Base-by-base conservation (phyloP, 352 stramenopile species). In the Globisporangium uncinulatum region DNA sequence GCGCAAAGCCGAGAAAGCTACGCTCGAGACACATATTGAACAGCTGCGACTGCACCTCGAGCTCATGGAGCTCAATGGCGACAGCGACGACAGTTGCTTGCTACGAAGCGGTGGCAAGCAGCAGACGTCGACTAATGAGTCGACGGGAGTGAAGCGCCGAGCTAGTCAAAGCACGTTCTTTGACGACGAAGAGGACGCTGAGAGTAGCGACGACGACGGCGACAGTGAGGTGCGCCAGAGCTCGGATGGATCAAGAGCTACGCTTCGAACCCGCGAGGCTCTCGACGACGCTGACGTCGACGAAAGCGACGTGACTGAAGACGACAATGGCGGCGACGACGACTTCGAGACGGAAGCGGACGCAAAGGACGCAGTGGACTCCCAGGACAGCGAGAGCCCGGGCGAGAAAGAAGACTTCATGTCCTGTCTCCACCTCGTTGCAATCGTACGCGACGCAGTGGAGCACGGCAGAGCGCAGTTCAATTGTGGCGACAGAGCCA, bases 401-500 rank as follows among this genome's bases (percentile, higher is more conserved):
- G 63, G 75, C 32, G 64, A 74, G 15, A 73, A 63, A n/a, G 63
- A 77, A n/a, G 80, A 86, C n/a, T 66, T 64, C 11, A 62, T 66
- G 21, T 55, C 68, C 0, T 67, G 58, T 1, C 45, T 74, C 20
- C 71, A 84, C 57, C 52, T 87, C 17, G 54, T 81, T 6, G 47
- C 69, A 14, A 39, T 73, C 49, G 73, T 90, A 45, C 62, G 60
- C 6, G 65, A 84, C 17, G 70, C 77, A 0, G 69, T 93, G 24
- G 68, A 82, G 55, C 68, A 71, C 10, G 81, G 83, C 8, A 91
- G 89, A 56, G 56, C 66, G 15, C 74, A 84, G 48, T 93, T 86
- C 61, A 93, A 93, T 56, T 73, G 73, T 11, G 83, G 83, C 0
- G 81, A 93, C 62, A 89, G 89, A 56, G 65, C 62, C 15, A 83